Evolutionary conservation across 305 asterid species (phyloP).

Genomic region (Fraxinus baroniana): DNA sequence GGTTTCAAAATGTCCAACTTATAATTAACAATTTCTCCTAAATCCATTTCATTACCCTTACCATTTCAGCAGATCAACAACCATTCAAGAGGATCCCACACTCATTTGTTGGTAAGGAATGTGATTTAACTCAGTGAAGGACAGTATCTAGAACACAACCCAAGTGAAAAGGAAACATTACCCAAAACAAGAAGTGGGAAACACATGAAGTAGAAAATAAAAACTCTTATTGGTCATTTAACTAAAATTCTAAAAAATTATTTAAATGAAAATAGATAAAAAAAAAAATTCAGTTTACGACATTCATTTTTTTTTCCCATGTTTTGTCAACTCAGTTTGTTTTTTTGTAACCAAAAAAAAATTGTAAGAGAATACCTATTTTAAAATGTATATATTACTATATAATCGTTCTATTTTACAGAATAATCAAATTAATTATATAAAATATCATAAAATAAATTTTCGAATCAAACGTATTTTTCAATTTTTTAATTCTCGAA

Average conservation of each 20-base stretch:
- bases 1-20: background rate
- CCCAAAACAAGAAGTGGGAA: background rate
- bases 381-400: too few species aligned
- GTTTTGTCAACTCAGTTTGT: background rate
- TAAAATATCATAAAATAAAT: background rate
- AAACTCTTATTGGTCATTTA: background rate
- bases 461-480: background rate
- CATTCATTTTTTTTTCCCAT: background rate
- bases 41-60: background rate
- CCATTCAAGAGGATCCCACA: background rate
- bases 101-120: background rate
- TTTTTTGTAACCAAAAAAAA: background rate
- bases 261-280: background rate
- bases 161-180: background rate
- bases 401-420: background rate
- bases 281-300: too few species aligned
- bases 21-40: background rate
- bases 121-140: background rate
- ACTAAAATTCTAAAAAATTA: background rate
- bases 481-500: too few species aligned
- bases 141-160: background rate
- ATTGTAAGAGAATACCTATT: background rate
- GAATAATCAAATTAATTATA: background rate
- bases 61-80: background rate
- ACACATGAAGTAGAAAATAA: background rate